A percentile compares a stretch with the other conserved stretches of the same genome.
These are phyloP conservation scores for Rhinocladiella similis DNA, from an alignment of 2,329 filamentous ascomycete species.

Conservation along the genomic window DNA sequence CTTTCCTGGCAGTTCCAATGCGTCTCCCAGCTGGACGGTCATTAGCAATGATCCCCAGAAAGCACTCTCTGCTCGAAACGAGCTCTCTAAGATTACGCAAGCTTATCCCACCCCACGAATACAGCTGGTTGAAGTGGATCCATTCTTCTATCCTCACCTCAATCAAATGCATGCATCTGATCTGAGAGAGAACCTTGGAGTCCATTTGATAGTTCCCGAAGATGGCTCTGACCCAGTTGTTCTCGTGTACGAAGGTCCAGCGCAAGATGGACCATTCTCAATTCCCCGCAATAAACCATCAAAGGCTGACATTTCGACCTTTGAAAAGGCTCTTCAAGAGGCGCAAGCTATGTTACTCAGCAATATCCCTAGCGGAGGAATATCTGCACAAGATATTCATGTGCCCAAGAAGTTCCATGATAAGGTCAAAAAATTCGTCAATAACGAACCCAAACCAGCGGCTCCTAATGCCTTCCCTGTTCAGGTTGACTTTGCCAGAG, in stretches of 20 bases:
- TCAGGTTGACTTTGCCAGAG: conserved; percentile 42
- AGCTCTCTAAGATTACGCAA: conserved; percentile 50
- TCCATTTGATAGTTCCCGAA: conserved; percentile 51
- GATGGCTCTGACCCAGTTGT: conserved; percentile 46
- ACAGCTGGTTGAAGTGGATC: conserved; percentile 47
- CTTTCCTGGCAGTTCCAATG: conserved; percentile 57
- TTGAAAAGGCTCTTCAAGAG: conserved; percentile 58
- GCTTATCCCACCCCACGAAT: conserved; percentile 49
- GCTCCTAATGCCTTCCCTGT: conserved; percentile 55
- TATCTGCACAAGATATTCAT: conserved; percentile 26
- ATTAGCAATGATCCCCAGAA: conserved; percentile 87
- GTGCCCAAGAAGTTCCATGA: conserved; percentile 47
- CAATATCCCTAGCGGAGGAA: conserved; percentile 40
- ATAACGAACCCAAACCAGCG: conserved; percentile 22
- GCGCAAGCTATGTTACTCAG: conserved; percentile 58
- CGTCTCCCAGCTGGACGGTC: conserved; percentile 73
- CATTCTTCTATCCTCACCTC: conserved; percentile 51
- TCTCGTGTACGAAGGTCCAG: conserved; percentile 52
- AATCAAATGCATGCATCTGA: conserved; percentile 40
- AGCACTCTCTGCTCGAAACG: conserved; percentile 50
- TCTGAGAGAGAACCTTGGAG: conserved; percentile 45
- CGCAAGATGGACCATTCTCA: conserved; percentile 18
- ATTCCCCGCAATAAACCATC: conserved; percentile 59
- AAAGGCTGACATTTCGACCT: conserved; percentile 54
- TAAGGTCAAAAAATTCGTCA: conserved; percentile 61